Base-by-base conservation (phyloP, 495 filamentous ascomycete species). In the Penicillium macrosclerotiorum region DNA sequence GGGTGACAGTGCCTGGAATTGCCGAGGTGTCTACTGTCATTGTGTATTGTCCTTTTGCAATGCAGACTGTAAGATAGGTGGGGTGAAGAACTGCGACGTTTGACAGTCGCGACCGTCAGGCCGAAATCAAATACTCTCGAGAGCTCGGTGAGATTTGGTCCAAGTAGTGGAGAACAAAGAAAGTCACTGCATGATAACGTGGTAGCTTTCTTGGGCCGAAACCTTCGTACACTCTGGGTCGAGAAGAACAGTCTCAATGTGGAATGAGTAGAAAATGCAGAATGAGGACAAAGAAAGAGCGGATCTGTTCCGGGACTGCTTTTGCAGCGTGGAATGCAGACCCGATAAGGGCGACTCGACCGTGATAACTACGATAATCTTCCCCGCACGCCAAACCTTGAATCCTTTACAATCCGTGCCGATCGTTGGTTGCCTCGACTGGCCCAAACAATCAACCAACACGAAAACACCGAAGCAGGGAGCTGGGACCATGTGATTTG, bases 1-100 rank as follows among this genome's bases (percentile, higher is more conserved):
- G 57, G 6, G 75, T 74, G 34, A 82, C 67, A 0, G 78, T 81
- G 35, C 78, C 77, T 1, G 78, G 78, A 36, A 78, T 69, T 31
- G 61, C 63, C 27, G 64, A 65, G 41, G 46, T 66, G 43, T 78
- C 74, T 25, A 72, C 54, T n/a, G n/a, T n/a, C n/a, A n/a, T n/a
- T n/a, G n/a, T n/a, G n/a, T n/a, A n/a, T n/a, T n/a, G n/a, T n/a
- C n/a, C n/a, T n/a, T n/a, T n/a, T n/a, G n/a, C n/a, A n/a, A n/a
- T n/a, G n/a, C n/a, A n/a, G n/a, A n/a, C n/a, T n/a, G n/a, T n/a
- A n/a, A n/a, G 17, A 37, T 40, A 12, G 20, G 5, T 27, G 33
- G 13, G 13, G 8, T 30, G 14, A 5, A 13, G 18, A 16, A 20
- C 5, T 22, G 24, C 1, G 3, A 8, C 2, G 23, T 17, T 2